phyloP scores from a whole-genome alignment of 345 rosid species.

The Gossypium mustelinum region DNA sequence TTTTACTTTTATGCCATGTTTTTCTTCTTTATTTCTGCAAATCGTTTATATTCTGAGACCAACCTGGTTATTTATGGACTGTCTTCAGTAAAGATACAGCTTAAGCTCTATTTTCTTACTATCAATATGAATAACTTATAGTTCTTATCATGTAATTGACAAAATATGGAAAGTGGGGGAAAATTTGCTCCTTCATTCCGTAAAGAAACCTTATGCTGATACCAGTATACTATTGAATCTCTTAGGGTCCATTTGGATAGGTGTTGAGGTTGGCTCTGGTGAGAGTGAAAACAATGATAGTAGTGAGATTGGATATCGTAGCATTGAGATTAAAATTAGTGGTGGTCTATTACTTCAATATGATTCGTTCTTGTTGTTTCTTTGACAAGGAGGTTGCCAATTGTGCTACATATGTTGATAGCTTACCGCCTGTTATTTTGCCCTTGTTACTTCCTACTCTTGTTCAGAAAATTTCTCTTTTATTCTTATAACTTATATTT shows the following conservation, averaged over 20 bases:
- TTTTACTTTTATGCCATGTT: conserved; percentile 6
- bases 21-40: not conserved
- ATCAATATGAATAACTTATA: not conserved
- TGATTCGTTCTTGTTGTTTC: not conserved
- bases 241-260: not conserved
- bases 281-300: not conserved
- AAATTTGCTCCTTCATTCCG: not conserved
- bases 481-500: conserved; percentile 19
- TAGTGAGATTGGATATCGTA: not conserved
- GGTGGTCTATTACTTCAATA: not conserved
- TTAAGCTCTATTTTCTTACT: not conserved
- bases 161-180: not conserved
- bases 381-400: not conserved
- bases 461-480: conserved; percentile 1
- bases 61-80: not conserved
- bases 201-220: not conserved
- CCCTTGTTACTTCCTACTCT: not conserved
- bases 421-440: not conserved
- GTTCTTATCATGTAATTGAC: not conserved
- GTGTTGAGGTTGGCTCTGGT: not conserved
- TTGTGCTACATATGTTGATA: conserved; percentile 1
- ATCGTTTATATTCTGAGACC: not conserved
- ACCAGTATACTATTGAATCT: not conserved
- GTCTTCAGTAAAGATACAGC: not conserved
- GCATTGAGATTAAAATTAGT: not conserved